phyloP scores from a whole-genome alignment of 768 basidiomycete species.

The Tulasnella sp. region DNA sequence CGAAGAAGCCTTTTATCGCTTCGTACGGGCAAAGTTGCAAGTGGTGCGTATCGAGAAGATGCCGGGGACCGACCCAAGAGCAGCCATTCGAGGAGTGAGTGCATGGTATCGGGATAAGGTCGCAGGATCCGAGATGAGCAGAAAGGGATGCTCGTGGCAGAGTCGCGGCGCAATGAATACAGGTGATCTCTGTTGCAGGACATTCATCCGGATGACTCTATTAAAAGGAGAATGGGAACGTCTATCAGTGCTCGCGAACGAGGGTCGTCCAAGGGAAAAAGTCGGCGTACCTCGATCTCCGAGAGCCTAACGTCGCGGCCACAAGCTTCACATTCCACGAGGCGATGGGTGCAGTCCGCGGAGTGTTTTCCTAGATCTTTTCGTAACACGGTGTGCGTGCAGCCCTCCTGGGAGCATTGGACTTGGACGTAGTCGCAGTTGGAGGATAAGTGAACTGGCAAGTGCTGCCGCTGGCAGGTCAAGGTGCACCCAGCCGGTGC shows the following conservation, averaged over 20 bases:
- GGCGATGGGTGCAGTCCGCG: conserved; percentile 39
- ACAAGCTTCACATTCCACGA: conserved; percentile 45
- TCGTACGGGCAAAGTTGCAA: conserved; percentile 53
- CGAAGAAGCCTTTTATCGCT: conserved; percentile 57
- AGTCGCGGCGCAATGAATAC: conserved; percentile 44
- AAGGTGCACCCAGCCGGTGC: conserved; percentile 55
- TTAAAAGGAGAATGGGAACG: not conserved
- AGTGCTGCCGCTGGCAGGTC: conserved; percentile 62
- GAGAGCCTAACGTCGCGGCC: conserved; percentile 39
- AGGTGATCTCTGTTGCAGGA: conserved; percentile 40
- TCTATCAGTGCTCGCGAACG: not conserved
- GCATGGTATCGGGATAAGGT: conserved; percentile 44
- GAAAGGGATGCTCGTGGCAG: conserved; percentile 40
- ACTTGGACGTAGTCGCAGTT: conserved; percentile 57
- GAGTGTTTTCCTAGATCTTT: conserved; percentile 49
- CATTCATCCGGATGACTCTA: conserved; percentile 46
- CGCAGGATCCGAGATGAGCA: conserved; percentile 44
- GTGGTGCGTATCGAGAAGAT: conserved; percentile 42
- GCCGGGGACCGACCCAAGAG: conserved; percentile 50
- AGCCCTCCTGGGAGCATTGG: conserved; percentile 49
- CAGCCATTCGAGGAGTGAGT: conserved; percentile 52
- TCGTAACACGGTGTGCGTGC: conserved; percentile 46
- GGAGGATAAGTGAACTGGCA: conserved; percentile 60
- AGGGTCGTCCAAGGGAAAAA: conserved; percentile 1
- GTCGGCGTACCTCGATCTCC: conserved; percentile 43